These are phyloP conservation scores for Allomyces macrogynus DNA, from an alignment of 192 early-diverging fungal genomes.

Conservation along the genomic window DNA sequence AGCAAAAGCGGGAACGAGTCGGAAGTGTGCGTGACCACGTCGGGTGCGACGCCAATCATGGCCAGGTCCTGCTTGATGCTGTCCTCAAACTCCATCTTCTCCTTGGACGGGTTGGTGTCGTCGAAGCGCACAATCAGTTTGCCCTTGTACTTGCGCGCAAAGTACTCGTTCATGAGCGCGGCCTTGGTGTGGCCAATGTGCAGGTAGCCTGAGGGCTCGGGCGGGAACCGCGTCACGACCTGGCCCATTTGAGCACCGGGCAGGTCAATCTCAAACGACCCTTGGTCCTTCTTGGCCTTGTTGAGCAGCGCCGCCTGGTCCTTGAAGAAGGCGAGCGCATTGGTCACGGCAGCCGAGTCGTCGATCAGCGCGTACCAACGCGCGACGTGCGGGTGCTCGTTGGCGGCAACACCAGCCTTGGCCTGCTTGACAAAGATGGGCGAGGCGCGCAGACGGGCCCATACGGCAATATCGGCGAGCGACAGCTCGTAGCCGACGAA, in stretches of 20 bases:
- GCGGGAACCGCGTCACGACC: conserved; percentile 95
- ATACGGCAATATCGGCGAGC: conserved; percentile 63
- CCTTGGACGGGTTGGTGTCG: conserved; percentile 95
- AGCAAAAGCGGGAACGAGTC: conserved; percentile 81
- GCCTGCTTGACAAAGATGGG: conserved; percentile 56
- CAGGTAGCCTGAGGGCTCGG: conserved; percentile 93
- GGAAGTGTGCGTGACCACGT: conserved; percentile 70
- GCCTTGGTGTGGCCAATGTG: conserved; percentile 99
- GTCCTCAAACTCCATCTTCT: conserved; percentile 91
- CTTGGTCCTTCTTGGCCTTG: conserved; percentile 42
- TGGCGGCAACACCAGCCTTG: conserved; percentile 44
- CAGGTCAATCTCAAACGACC: conserved; percentile 82
- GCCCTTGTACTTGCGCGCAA: conserved; percentile 76
- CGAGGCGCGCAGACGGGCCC: conserved; percentile 66
- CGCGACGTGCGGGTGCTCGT: conserved; percentile 23
- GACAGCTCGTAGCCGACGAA: conserved; percentile 55
- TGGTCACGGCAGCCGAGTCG: conserved; percentile 28
- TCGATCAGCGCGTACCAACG: conserved; percentile 65
- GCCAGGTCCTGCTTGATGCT: conserved; percentile 84
- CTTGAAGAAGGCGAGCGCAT: conserved; percentile 13
- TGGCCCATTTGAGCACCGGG: conserved; percentile 56
- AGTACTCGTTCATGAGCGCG: conserved; percentile 89
- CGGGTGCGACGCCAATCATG: conserved; percentile 66
- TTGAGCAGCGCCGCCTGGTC: not conserved
- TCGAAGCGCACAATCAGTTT: conserved; percentile 91